Evolutionary conservation across 331 rosid genomes (phyloP), one percentile per base, ranked within the genome.

Genomic region (Dryas integrifolia): DNA sequence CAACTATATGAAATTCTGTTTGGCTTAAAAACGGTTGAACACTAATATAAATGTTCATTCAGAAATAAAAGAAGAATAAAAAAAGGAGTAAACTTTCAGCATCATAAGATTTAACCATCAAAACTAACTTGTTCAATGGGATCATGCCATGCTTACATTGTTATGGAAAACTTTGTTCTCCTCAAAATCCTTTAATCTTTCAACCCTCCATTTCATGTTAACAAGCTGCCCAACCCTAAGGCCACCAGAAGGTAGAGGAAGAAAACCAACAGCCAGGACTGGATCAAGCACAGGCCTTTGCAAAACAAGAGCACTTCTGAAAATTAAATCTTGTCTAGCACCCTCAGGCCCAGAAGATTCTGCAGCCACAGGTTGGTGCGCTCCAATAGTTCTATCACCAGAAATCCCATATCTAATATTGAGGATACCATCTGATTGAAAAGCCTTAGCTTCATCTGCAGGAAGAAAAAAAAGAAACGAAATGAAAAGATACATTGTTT

Each of bases 231-330:
- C 98, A 70, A 92, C 97, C 86, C 88, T 85, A 13, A 88, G 89
- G 74, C 96, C 87, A 76, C 81, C 82, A 15, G 98, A 91, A 81
- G 96, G 89, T 51, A 95, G 93, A 83, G 99, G 89, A 82, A 92
- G 97, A 92, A 95, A 95, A 77, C 99, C 99, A 77, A 95, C 93
- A 21, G 97, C 96, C 70, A 95, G 75, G 80, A 92, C 84, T 47
- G 99, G 99, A 71, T 95, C 93, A 76, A 95, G 97, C 75, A 95
- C 97, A 43, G 99, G 99, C 90, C 89, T 86, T 77, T 89, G 96
- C 90, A 95, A 82, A 75, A 84, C 80, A 76, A 95, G 85, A 72
- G 90, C 81, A 79, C 96, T 92, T 76, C 80, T 87, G 88, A 95
- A 95, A 76, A 89, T 77, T 83, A 92, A 87, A 67, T 86, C 92